phyloP scores from a whole-genome alignment of 192 early-diverging fungal genomes.

The Umbelopsis sp. region DNA sequence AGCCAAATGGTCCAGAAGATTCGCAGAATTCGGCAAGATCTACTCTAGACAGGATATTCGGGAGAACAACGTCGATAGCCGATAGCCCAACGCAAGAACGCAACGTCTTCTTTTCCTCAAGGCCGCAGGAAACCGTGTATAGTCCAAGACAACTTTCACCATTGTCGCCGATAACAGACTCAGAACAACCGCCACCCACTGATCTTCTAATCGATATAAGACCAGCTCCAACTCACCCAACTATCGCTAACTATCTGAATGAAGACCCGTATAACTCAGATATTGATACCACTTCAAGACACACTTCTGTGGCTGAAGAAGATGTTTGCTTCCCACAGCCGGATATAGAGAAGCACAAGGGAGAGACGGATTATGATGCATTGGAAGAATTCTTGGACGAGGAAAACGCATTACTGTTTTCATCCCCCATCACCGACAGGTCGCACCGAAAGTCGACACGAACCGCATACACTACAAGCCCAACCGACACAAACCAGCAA shows the following conservation, averaged over 20 bases:
- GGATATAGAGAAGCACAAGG: conserved; percentile 11
- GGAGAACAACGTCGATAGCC: not conserved
- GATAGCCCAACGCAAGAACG: not conserved
- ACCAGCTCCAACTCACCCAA: not conserved
- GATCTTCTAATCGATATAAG: conserved; percentile 6
- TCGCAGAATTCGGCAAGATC: not conserved
- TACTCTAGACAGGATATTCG: conserved; percentile 1
- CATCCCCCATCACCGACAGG: not conserved
- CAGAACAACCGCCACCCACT: not conserved
- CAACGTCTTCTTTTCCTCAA: not conserved
- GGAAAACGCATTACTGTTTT: not conserved
- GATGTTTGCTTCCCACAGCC: conserved; percentile 33
- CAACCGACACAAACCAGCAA: not conserved
- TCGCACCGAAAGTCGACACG: not conserved
- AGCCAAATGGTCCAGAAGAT: not conserved
- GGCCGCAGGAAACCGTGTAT: not conserved
- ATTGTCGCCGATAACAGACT: not conserved
- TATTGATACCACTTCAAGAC: conserved; percentile 8
- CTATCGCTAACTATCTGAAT: not conserved
- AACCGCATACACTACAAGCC: not conserved
- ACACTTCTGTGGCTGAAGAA: conserved; percentile 16
- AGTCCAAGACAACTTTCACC: not conserved
- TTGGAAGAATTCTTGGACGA: conserved; percentile 24
- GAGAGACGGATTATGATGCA: conserved; percentile 20
- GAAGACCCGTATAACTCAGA: conserved; percentile 18